phyloP scores from a whole-genome alignment of 1,284 basidiomycete species.

The Rhodotorula sp. region DNA sequence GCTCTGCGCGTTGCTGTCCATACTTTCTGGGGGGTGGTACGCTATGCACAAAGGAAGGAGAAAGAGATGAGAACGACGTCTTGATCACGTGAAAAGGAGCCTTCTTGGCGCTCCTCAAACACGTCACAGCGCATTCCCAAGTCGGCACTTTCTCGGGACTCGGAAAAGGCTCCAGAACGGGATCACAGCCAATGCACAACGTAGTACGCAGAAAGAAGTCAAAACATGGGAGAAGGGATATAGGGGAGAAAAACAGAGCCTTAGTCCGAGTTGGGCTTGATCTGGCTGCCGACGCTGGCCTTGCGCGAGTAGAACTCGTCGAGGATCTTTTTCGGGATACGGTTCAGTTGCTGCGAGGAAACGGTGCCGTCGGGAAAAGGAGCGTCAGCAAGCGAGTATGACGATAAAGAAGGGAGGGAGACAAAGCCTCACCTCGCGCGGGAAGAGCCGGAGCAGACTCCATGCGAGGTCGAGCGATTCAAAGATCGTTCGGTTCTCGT shows the following conservation, averaged over 20 bases:
- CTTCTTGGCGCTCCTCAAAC: too few species aligned
- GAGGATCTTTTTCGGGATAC: conserved; percentile 62
- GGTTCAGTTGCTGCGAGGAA: conserved; percentile 56
- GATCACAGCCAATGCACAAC: neutral
- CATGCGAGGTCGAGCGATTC: conserved; percentile 97
- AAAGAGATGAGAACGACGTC: too few species aligned
- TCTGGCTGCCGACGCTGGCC: conserved; percentile 48
- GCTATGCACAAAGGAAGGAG: too few species aligned
- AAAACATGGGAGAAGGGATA: too few species aligned
- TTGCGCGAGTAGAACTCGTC: conserved; percentile 81
- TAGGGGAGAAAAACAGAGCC: neutral
- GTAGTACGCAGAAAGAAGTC: neutral
- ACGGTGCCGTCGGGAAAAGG: conserved; percentile 52
- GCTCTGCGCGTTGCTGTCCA: neutral
- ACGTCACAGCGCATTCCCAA: too few species aligned
- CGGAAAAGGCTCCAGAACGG: too few species aligned
- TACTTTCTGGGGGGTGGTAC: too few species aligned
- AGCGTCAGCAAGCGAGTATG: conserved; percentile 52
- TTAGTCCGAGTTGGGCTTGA: conserved; percentile 20
- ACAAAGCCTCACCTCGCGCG: conserved; percentile 61
- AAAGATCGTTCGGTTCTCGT: conserved; percentile 95
- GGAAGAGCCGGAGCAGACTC: conserved; percentile 96
- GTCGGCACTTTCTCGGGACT: too few species aligned
- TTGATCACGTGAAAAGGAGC: too few species aligned
- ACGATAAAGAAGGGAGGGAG: too few species aligned